Base-by-base conservation (phyloP, 2,329 filamentous ascomycete genomes). In the Pseudogymnoascus sp. region DNA sequence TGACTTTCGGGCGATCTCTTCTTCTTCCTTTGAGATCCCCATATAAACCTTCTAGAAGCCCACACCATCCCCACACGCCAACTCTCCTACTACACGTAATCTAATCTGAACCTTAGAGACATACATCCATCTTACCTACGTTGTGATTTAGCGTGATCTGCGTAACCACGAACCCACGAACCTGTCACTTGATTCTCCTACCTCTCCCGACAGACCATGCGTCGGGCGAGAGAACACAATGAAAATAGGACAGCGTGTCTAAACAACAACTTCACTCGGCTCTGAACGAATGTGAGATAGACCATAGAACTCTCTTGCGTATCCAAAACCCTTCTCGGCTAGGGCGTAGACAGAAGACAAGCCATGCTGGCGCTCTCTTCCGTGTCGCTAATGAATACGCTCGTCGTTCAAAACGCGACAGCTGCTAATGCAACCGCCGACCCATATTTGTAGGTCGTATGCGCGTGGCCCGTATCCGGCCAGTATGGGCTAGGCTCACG, bases 401-500 rank as follows among this genome's bases (percentile, higher is more conserved):
- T 74, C 25, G 41, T 63, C 18, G 45, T 16, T 64, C 65, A 62
- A 41, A 60, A 63, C 41, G 49, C 60, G 31, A 62, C 62, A 63
- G 63, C 67, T 35, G 62, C 65, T 14, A 68, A 67, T 62, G 63
- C 63, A n/a, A 67, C 68, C 14, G 61, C 18, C 62, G 49, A 68
- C 60, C 65, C 66, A 11, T 31, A 52, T 31, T 61, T 80, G 12
- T 72, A 80, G 33, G 82, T 84, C 1, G 72, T 85, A 9, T 85
- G 83, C 63, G 81, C 80, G 2, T 85, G 80, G 78, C 83, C 82
- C 1, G 75, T 84, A 1, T 82, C 78, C 14, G 81, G 81, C 0
- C 82, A 85, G 67, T 86, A 85, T 67, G 83, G 83, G 0, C 74
- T 79, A 3, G 83, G 83, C 0, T 80, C 80, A 0, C 75, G 83